Conservation (phyloP, 2,329 filamentous ascomycete genomes). For the Eurotiales sp. region DNA sequence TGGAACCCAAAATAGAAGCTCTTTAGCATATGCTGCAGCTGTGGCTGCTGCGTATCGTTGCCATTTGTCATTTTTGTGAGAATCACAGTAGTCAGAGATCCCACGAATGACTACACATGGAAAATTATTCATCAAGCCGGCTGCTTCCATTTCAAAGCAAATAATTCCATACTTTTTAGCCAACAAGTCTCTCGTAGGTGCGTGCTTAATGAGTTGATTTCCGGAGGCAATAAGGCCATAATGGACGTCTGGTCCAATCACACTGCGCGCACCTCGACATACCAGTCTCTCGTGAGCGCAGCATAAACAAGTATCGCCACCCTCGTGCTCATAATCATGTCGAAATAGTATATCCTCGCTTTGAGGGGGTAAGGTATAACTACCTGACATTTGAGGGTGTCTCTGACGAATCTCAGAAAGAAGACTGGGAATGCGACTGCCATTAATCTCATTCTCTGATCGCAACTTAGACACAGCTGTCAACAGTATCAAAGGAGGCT, state of each 20-base stretch:
- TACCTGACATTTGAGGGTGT: not conserved
- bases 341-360: constrained; percentile 3
- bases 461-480: not conserved
- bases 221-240: constrained; percentile 21
- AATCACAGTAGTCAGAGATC: constrained; percentile 17
- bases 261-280: not conserved
- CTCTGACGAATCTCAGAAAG: not conserved
- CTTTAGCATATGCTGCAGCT: constrained; percentile 19
- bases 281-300: not conserved
- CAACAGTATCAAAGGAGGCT: not conserved
- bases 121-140: constrained; percentile 7
- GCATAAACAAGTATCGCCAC: not conserved
- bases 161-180: constrained; percentile 11
- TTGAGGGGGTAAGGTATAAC: not conserved
- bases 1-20: constrained; percentile 12
- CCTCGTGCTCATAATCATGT: not conserved
- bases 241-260: constrained; percentile 11
- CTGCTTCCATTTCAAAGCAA: constrained; percentile 10
- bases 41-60: constrained; percentile 18
- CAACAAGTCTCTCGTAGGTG: constrained; percentile 8
- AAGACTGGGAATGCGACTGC: not conserved
- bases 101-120: constrained; percentile 18
- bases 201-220: constrained; percentile 19
- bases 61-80: constrained; percentile 18
- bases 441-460: not conserved